Conservation (phyloP, 75 land plant genomes). For the Pinus taeda region DNA sequence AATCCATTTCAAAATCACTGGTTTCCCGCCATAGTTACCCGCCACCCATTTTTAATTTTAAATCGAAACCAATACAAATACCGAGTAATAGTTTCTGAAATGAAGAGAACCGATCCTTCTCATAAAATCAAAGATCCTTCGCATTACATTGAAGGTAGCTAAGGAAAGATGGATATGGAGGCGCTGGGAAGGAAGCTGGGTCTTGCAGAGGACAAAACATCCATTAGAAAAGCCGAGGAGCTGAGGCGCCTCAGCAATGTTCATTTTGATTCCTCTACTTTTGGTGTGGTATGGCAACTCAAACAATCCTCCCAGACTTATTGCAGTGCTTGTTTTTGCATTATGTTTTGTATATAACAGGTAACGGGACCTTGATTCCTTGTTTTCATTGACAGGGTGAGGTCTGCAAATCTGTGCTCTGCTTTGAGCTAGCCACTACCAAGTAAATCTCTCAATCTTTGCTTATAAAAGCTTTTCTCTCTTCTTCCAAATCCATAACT, state of each 20-base stretch:
- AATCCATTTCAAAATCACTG: no score
- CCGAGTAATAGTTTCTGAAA: no score
- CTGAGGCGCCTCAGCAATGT: constrained; percentile 78
- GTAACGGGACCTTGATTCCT: not conserved
- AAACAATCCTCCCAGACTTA: not conserved
- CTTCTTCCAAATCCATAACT: no score
- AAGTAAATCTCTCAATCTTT: constrained; percentile 31
- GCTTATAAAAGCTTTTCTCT: no score
- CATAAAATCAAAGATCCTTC: no score
- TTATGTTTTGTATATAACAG: not conserved
- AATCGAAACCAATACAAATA: no score
- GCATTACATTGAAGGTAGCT: no score
- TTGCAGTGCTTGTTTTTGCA: not conserved
- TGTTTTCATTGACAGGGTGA: constrained; percentile 60
- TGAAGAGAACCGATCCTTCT: no score
- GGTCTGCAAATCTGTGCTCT: constrained; percentile 85
- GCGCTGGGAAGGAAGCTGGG: no score
- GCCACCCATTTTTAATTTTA: no score
- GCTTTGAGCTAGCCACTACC: constrained; percentile 81
- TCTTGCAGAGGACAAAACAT: constrained; percentile 17
- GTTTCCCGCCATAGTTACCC: no score
- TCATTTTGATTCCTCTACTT: constrained; percentile 80
- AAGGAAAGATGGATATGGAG: no score
- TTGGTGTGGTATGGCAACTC: constrained; percentile 67
- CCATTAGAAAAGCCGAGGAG: constrained; percentile 84